Conservation (phyloP, 176 grass and related monocot species). For the Carex pumila region DNA sequence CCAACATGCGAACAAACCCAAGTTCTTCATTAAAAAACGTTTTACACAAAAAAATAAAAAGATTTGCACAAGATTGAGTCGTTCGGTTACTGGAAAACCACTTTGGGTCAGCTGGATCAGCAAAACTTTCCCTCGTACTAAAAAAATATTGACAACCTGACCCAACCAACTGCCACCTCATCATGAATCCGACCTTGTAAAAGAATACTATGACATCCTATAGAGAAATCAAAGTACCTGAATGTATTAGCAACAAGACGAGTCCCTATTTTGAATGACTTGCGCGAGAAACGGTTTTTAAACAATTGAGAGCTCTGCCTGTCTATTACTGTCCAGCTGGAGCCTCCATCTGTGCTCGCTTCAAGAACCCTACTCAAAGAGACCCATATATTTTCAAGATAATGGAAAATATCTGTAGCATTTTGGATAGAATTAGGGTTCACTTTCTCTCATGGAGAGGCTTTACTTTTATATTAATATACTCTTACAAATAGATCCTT, state of each 20-base stretch:
- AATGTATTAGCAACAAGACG: conserved; percentile 40
- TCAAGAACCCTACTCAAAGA: conserved; percentile 64
- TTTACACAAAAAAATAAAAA: background rate
- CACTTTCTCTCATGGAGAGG: no score
- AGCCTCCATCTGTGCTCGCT: conserved; percentile 57
- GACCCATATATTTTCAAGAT: background rate
- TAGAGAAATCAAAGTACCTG: conserved; percentile 40
- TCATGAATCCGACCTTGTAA: background rate
- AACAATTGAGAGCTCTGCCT: conserved; percentile 53
- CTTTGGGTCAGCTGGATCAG: background rate
- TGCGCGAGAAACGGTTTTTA: conserved; percentile 52
- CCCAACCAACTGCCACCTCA: background rate
- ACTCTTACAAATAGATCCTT: no score
- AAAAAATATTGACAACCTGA: background rate
- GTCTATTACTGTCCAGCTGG: conserved; percentile 62
- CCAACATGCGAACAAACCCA: background rate
- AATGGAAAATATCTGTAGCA: background rate
- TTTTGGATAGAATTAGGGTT: no score
- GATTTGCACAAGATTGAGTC: background rate
- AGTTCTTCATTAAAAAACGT: background rate
- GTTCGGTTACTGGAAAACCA: background rate
- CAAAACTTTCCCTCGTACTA: background rate
- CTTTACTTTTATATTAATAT: no score
- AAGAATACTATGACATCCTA: background rate
- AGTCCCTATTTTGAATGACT: conserved; percentile 49